Evolutionary conservation across 805 yeast species (phyloP), one percentile per base, ranked within the genome.

Genomic region (Vanderwaltozyma yarrowii): DNA sequence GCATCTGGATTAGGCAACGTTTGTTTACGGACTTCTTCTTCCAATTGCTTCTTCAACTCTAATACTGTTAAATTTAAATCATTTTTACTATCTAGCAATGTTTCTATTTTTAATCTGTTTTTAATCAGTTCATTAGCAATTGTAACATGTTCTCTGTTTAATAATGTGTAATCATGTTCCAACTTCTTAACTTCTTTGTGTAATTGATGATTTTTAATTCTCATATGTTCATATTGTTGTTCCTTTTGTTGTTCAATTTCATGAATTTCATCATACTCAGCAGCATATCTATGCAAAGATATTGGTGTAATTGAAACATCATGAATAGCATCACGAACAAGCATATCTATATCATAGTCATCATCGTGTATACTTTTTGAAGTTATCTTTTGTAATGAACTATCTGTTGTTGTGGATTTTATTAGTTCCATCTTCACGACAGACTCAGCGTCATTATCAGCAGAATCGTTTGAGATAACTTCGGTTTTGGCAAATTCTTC

Each of bases 101-200:
- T 79, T 2, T 94, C 95, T 19, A 82, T 67, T 38, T 68, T 72
- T 30, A 88, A 73, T 51, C 92, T 78, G 29, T 83, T 80, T 45
- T 75, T 76, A 25, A 89, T 86, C 78, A 92, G 75, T 46, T 78
- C 85, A 60, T 88, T 89, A 4, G 95, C 94, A 28, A 87, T 74
- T 38, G 75, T 81, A 21, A 87, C 74, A 58, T 92, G 96, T 52
- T 88, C 96, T 43, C 74, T 69, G 54, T 84, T 86, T 42, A 89
- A 64, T 2, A 74, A 64, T 3, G 80, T 74, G 51, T 78, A 78
- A 17, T 79, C 73, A 14, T 76, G 67, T 58, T 86, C 95, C 28
- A 87, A 66, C 42, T 76, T 71, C 51, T 82, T 71, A 37, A 86
- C 78, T 45, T 84, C 85, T 45, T 76, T 73, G 18, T 85, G 72